Evolutionary conservation across 73 alveolate genomes (phyloP).

Genomic region (Paramecium bursaria): DNA sequence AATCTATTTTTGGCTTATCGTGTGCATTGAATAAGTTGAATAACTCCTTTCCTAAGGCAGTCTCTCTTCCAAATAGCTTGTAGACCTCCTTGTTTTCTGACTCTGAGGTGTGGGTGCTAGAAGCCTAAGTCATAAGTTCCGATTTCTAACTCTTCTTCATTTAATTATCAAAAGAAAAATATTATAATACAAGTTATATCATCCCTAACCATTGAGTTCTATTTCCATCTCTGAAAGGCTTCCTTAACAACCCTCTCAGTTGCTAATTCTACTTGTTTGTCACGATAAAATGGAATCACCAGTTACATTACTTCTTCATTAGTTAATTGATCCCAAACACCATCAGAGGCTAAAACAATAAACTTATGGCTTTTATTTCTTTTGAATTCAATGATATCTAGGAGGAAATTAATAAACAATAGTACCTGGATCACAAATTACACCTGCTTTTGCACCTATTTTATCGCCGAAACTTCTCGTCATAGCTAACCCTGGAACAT

Average conservation of each 20-base stretch:
- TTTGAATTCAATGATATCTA: neutral
- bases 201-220: constrained; percentile 31
- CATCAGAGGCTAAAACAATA: constrained; percentile 71
- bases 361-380: constrained; percentile 48
- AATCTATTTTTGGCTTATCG: constrained; percentile 75
- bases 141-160: too few relatives aligned
- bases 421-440: constrained; percentile 78
- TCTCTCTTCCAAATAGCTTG: constrained; percentile 77
- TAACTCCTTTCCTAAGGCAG: constrained; percentile 76
- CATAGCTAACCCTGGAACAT: constrained; percentile 83
- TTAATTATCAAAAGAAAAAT: constrained; percentile 38
- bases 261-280: constrained; percentile 53
- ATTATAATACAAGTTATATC: constrained; percentile 65
- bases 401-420: neutral
- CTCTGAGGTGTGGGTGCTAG: constrained; percentile 4
- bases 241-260: constrained; percentile 62
- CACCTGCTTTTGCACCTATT: constrained; percentile 74
- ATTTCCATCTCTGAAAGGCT: constrained; percentile 57
- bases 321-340: constrained; percentile 66
- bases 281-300: constrained; percentile 56
- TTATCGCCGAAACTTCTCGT: constrained; percentile 78
- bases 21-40: constrained; percentile 71
- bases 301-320: constrained; percentile 69
- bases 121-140: too few relatives aligned
- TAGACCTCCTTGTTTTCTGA: constrained; percentile 63